Evolutionary conservation across 352 stramenopile genomes (phyloP).

Genomic region (Globisporangium paddicum): DNA sequence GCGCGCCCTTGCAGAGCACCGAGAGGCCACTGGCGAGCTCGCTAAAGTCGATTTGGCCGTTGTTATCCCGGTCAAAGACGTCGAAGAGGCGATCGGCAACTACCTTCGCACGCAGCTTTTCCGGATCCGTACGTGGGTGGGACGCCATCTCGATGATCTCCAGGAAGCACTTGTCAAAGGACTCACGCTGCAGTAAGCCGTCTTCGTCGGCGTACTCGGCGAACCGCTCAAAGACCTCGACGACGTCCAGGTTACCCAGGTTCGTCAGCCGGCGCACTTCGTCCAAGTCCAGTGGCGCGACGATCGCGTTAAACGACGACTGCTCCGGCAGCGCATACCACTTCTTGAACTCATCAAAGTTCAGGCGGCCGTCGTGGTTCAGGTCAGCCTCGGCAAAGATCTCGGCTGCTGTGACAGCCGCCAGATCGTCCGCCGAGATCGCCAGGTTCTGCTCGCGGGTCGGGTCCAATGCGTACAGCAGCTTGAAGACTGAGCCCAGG

Average conservation of each 20-base stretch:
- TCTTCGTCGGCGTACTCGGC: slow-evolving; percentile 59
- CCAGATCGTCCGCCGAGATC: slow-evolving; percentile 58
- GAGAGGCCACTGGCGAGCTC: slow-evolving; percentile 81
- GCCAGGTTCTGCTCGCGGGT: slow-evolving; percentile 51
- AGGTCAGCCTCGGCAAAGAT: slow-evolving; percentile 88
- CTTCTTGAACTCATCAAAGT: slow-evolving; percentile 78
- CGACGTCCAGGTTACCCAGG: slow-evolving; percentile 74
- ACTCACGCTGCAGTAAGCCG: slow-evolving; percentile 50
- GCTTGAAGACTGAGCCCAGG: slow-evolving; percentile 77
- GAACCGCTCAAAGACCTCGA: slow-evolving; percentile 85
- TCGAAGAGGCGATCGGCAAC: slow-evolving; percentile 73
- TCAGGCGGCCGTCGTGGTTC: slow-evolving; percentile 82
- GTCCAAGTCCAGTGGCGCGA: slow-evolving; percentile 67
- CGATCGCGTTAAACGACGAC: slow-evolving; percentile 62
- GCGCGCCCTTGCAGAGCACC: slow-evolving; percentile 76
- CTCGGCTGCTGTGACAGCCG: slow-evolving; percentile 54
- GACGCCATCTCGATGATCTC: slow-evolving; percentile 66
- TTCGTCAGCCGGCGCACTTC: slow-evolving; percentile 84
- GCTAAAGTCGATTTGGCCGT: slow-evolving; percentile 82
- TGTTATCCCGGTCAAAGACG: slow-evolving; percentile 74
- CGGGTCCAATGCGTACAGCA: slow-evolving; percentile 72
- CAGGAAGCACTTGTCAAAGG: slow-evolving; percentile 73
- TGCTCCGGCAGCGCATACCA: slow-evolving; percentile 78
- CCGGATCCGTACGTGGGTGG: slow-evolving; percentile 54
- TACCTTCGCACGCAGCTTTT: slow-evolving; percentile 63